These are phyloP conservation scores for Neonectria hederae DNA, from an alignment of 2,329 filamentous ascomycete genomes.

Conservation along the genomic window DNA sequence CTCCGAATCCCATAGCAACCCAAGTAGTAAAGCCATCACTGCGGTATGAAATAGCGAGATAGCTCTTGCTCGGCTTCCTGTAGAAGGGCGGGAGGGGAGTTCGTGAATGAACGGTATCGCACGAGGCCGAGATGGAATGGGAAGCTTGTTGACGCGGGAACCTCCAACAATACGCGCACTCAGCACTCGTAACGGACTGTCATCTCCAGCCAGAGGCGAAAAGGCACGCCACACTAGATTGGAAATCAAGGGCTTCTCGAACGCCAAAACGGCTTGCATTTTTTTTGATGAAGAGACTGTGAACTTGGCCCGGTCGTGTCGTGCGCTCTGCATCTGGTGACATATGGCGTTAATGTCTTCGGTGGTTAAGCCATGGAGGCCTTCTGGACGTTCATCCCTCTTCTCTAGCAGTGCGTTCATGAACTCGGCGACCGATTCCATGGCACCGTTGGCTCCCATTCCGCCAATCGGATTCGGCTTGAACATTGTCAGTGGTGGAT, in stretches of 20 bases:
- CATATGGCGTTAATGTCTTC: constrained; percentile 20
- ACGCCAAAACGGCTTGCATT: constrained; percentile 2
- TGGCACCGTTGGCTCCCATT: constrained; percentile 42
- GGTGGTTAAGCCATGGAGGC: constrained; percentile 18
- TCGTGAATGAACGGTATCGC: constrained; percentile 3
- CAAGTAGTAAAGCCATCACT: neutral
- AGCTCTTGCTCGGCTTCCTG: neutral
- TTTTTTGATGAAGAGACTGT: neutral
- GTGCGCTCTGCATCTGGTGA: constrained; percentile 29
- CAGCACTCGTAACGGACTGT: neutral
- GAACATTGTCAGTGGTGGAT: neutral
- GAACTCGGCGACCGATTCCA: constrained; percentile 35
- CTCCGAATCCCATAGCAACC: neutral
- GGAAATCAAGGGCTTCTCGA: constrained; percentile 4
- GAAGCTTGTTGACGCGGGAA: neutral
- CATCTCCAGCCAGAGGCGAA: neutral
- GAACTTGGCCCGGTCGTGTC: constrained; percentile 17
- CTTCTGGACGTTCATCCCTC: constrained; percentile 2
- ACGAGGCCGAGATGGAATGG: neutral
- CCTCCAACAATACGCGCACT: neutral
- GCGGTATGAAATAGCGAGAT: neutral
- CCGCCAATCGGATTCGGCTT: constrained; percentile 41
- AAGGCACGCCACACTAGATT: neutral
- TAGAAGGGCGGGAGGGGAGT: neutral
- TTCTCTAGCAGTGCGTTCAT: constrained; percentile 3